These are phyloP conservation scores for Quercus glauca DNA, from an alignment of 306 rosid species.

Conservation along the genomic window DNA sequence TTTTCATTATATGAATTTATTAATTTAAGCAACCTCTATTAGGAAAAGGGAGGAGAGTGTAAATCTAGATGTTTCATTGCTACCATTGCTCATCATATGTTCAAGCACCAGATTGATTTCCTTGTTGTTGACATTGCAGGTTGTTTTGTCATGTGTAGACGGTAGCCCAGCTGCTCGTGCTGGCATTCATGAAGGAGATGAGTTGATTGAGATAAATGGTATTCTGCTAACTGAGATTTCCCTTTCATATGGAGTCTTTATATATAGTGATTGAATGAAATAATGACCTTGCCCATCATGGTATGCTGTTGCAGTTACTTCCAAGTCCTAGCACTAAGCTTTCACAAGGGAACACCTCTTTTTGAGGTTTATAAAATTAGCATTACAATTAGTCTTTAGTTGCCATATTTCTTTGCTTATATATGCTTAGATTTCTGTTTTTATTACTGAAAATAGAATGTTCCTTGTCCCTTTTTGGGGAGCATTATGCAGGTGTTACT, in stretches of 20 bases:
- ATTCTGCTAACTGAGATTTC: conserved; percentile 6
- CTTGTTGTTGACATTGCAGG: conserved; percentile 41
- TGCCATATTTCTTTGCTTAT: background rate
- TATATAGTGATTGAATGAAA: background rate
- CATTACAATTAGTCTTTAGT: background rate
- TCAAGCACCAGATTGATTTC: conserved; percentile 1
- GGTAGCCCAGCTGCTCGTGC: conserved; percentile 96
- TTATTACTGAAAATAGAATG: background rate
- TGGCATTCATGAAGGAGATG: conserved; percentile 91
- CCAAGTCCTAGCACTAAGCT: background rate
- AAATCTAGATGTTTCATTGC: background rate
- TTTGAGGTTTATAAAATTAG: background rate
- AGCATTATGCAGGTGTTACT: background rate
- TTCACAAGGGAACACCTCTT: background rate
- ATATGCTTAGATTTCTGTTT: background rate
- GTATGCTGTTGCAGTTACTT: background rate
- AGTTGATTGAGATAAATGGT: conserved; percentile 93
- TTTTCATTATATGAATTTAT: background rate
- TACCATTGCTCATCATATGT: background rate
- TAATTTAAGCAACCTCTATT: background rate
- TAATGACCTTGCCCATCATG: background rate
- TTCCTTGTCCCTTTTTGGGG: background rate
- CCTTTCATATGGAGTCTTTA: background rate
- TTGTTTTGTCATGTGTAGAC: conserved; percentile 80
- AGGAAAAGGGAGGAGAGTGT: background rate